Evolutionary conservation across 2,329 filamentous ascomycete genomes (phyloP).

Genomic region (Phialemonium atrogriseum): DNA sequence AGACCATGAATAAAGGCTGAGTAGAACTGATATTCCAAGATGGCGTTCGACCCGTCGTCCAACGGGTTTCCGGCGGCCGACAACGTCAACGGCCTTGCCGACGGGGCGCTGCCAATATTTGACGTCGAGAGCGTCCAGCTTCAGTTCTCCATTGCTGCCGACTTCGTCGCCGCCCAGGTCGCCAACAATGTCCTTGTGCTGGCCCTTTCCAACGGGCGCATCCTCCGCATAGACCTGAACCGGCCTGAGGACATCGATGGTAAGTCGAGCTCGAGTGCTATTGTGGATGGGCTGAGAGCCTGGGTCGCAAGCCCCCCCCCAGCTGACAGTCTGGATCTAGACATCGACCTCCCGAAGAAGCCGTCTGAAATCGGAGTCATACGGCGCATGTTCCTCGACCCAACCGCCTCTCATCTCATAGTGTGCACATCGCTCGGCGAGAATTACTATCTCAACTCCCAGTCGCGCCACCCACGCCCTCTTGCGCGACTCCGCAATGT

Average conservation of each 20-base stretch:
- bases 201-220: conserved; percentile 83
- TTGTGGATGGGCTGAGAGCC: no score
- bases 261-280: no score
- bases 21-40: conserved; percentile 29
- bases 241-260: conserved; percentile 92
- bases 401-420: conserved; percentile 88
- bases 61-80: conserved; percentile 65
- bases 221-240: conserved; percentile 89
- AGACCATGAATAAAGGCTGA: no score
- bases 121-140: conserved; percentile 87
- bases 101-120: conserved; percentile 73
- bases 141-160: conserved; percentile 86
- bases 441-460: conserved; percentile 96
- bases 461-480: conserved; percentile 79
- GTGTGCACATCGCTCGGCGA: conserved; percentile 87
- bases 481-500: conserved; percentile 79
- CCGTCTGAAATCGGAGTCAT: conserved; percentile 87
- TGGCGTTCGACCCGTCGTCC: conserved; percentile 62
- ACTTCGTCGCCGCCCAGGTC: conserved; percentile 94
- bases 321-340: no score
- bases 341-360: conserved; percentile 95
- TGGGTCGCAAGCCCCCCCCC: no score
- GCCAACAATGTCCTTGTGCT: conserved; percentile 95
- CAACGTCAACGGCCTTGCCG: conserved; percentile 45
- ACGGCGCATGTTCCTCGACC: conserved; percentile 92